Evolutionary conservation across 2,329 filamentous ascomycete genomes (phyloP).

Genomic region (Metarhizium album): DNA sequence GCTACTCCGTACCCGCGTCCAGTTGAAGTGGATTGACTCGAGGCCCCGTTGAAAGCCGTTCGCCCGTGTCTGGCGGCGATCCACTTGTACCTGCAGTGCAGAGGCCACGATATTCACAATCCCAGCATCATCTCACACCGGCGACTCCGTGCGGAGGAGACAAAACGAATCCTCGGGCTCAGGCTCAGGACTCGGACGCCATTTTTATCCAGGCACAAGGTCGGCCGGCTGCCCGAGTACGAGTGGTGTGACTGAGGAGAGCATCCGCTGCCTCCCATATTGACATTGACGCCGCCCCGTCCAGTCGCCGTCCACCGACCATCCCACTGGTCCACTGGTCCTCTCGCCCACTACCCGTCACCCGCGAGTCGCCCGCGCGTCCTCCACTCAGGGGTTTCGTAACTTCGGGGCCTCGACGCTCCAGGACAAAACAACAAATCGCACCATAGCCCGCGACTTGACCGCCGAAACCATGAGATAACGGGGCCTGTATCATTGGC

Average conservation of each 20-base stretch:
- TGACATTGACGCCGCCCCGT: slow-evolving; percentile 8
- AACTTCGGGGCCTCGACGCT: slow-evolving; percentile 13
- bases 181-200: too few relatives aligned
- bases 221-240: too few relatives aligned
- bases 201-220: too few relatives aligned
- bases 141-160: too few relatives aligned
- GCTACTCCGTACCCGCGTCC: background rate
- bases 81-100: background rate
- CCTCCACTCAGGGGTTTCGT: slow-evolving; percentile 13
- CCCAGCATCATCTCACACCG: too few relatives aligned
- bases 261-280: background rate
- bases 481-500: slow-evolving; percentile 26
- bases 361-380: slow-evolving; percentile 7
- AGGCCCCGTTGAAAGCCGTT: background rate
- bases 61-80: background rate
- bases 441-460: slow-evolving; percentile 14
- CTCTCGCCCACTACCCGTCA: background rate
- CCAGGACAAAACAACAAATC: slow-evolving; percentile 24
- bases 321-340: too few relatives aligned
- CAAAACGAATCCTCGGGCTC: too few relatives aligned
- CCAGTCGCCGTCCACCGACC: background rate
- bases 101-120: background rate
- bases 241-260: too few relatives aligned
- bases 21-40: too few relatives aligned
- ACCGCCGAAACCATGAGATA: slow-evolving; percentile 33